Evolutionary conservation across 179 eudicot genomes (phyloP).

Genomic region (Sideroxylon spinosum): DNA sequence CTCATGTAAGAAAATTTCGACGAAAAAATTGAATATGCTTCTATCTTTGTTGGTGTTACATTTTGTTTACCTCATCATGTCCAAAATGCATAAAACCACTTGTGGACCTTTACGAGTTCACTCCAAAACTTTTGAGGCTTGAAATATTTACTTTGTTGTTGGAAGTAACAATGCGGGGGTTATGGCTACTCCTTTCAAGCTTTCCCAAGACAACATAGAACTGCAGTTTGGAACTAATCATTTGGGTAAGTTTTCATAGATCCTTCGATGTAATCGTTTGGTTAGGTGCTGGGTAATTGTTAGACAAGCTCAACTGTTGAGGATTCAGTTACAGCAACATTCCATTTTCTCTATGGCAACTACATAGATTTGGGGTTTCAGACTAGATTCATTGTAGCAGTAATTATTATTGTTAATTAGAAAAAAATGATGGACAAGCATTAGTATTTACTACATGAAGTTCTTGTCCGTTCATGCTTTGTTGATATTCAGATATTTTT

Average conservation of each 20-base stretch:
- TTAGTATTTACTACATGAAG: not conserved
- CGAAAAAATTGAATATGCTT: not conserved
- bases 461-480: not conserved
- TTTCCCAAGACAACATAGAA: conserved; percentile 75
- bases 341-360: not conserved
- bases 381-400: not conserved
- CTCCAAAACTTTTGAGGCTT: not conserved
- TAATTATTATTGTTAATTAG: not conserved
- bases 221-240: conserved; percentile 83
- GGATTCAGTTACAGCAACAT: not conserved
- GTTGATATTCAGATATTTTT: not conserved
- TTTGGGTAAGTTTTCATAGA: conserved; percentile 38
- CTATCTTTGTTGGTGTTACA: not conserved
- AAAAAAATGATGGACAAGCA: not conserved
- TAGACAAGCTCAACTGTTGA: not conserved
- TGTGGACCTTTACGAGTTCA: not conserved
- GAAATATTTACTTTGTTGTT: conserved; percentile 12
- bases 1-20: conserved; percentile 57
- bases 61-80: not conserved
- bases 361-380: not conserved
- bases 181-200: conserved; percentile 74
- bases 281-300: not conserved
- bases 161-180: conserved; percentile 91
- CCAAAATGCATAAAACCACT: not conserved
- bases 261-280: not conserved